Conservation (phyloP, 768 basidiomycete genomes). For the Phanerochaete sordida region DNA sequence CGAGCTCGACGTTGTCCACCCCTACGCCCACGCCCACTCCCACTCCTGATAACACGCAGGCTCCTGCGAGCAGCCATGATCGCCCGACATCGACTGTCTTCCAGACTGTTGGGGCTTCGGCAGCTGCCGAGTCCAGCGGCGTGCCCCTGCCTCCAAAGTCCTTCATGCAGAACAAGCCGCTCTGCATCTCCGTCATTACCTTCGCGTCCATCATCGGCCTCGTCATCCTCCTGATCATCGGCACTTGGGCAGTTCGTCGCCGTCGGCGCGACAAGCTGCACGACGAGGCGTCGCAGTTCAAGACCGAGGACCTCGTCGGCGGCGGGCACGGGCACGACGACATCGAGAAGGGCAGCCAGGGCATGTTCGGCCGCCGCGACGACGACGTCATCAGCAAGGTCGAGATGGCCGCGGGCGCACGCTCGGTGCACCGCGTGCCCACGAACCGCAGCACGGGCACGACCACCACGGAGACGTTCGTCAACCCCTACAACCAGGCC, state of each 20-base stretch:
- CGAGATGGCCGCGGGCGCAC: background rate
- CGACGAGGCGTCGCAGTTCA: conserved; percentile 22
- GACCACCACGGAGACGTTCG: background rate
- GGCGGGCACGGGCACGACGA: conserved; percentile 7
- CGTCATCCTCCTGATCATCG: conserved; percentile 38
- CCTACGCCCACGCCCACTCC: conserved; percentile 6
- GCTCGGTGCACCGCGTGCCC: background rate
- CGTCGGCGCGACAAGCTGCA: conserved; percentile 34
- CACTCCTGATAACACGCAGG: background rate
- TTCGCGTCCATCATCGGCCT: conserved; percentile 45
- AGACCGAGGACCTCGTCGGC: conserved; percentile 16
- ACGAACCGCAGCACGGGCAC: background rate
- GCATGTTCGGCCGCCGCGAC: background rate
- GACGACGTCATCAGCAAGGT: conserved; percentile 2
- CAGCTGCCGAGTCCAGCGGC: conserved; percentile 9
- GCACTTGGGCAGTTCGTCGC: conserved; percentile 48
- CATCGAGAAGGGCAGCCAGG: conserved; percentile 14
- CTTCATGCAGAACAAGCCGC: conserved; percentile 65
- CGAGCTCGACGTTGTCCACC: conserved; percentile 8
- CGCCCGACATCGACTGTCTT: background rate
- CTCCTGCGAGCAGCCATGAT: background rate
- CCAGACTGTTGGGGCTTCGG: background rate
- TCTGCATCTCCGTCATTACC: conserved; percentile 57
- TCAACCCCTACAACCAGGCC: background rate
- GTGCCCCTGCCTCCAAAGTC: conserved; percentile 23